Evolutionary conservation across 768 basidiomycete genomes (phyloP).

Genomic region (Auriscalpium vulgare): DNA sequence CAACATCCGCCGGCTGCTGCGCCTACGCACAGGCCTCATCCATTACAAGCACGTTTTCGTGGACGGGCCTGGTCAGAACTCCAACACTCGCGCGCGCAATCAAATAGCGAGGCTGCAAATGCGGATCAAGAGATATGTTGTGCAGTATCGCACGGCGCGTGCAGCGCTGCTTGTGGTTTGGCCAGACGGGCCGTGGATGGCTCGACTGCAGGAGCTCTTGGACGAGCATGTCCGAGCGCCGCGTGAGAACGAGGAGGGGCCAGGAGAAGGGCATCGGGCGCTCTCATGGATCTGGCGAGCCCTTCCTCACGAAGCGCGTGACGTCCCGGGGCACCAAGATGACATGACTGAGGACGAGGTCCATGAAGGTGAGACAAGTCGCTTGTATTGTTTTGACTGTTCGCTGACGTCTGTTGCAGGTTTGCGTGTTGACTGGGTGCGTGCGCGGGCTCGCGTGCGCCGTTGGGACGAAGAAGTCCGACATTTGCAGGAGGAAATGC

Average conservation of each 20-base stretch:
- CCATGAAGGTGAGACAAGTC: background rate
- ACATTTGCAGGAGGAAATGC: background rate
- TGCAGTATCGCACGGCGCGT: too few species aligned
- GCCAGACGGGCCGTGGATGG: too few species aligned
- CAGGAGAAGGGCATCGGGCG: background rate
- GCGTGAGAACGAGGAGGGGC: background rate
- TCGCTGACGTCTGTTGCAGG: background rate
- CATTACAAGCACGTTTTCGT: background rate
- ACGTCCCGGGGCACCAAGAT: background rate
- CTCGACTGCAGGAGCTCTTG: too few species aligned
- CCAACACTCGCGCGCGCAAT: background rate
- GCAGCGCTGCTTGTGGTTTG: too few species aligned
- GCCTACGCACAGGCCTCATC: background rate
- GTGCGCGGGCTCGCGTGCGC: background rate
- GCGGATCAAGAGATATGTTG: too few species aligned
- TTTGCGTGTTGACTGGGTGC: background rate
- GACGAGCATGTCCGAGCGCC: too few species aligned
- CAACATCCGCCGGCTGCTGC: background rate
- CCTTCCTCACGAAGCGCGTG: background rate
- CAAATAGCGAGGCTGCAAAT: too few species aligned
- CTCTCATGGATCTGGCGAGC: conserved; percentile 4
- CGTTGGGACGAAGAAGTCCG: background rate
- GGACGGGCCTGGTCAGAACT: background rate
- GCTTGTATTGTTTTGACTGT: background rate
- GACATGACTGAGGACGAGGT: background rate